phyloP scores from a whole-genome alignment of 805 yeast species.

The Candida incommunis region DNA sequence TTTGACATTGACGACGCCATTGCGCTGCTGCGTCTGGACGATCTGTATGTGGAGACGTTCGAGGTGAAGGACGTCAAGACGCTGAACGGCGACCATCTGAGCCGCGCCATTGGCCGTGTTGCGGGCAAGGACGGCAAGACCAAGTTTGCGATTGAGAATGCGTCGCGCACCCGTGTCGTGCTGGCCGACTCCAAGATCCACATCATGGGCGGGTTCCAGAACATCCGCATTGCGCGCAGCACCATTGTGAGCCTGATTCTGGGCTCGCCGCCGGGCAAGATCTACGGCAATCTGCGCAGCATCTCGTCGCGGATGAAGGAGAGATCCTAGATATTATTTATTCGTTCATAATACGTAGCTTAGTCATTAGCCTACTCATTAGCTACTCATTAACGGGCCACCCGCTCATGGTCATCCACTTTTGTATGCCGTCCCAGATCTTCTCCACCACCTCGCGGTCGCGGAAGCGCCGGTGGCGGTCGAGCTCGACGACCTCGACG shows the following conservation, averaged over 20 bases:
- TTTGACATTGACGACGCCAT: slow-evolving; percentile 96
- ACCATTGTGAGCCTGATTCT: slow-evolving; percentile 87
- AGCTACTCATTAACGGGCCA: slow-evolving; percentile 17
- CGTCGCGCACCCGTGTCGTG: slow-evolving; percentile 95
- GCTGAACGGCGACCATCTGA: slow-evolving; percentile 85
- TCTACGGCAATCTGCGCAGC: slow-evolving; percentile 91
- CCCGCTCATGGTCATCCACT: slow-evolving; percentile 55
- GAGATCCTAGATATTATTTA: slow-evolving; percentile 41
- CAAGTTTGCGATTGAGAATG: slow-evolving; percentile 95
- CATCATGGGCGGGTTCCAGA: slow-evolving; percentile 92
- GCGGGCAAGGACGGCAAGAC: slow-evolving; percentile 99
- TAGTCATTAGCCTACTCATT: too few species aligned
- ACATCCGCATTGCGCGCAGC: slow-evolving; percentile 97
- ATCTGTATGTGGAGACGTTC: slow-evolving; percentile 90
- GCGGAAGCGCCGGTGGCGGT: slow-evolving; percentile 69
- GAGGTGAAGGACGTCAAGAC: slow-evolving; percentile 96
- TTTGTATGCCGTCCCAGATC: slow-evolving; percentile 77
- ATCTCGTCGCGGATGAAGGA: slow-evolving; percentile 96
- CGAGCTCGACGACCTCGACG: slow-evolving; percentile 62
- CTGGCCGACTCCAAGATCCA: slow-evolving; percentile 95
- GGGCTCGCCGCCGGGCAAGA: slow-evolving; percentile 98
- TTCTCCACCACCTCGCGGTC: slow-evolving; percentile 77
- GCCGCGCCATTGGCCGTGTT: slow-evolving; percentile 98
- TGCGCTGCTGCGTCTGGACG: slow-evolving; percentile 86
- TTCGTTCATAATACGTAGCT: too few species aligned